Conservation (phyloP, 768 basidiomycete species). For the Tephrocybe sp. region DNA sequence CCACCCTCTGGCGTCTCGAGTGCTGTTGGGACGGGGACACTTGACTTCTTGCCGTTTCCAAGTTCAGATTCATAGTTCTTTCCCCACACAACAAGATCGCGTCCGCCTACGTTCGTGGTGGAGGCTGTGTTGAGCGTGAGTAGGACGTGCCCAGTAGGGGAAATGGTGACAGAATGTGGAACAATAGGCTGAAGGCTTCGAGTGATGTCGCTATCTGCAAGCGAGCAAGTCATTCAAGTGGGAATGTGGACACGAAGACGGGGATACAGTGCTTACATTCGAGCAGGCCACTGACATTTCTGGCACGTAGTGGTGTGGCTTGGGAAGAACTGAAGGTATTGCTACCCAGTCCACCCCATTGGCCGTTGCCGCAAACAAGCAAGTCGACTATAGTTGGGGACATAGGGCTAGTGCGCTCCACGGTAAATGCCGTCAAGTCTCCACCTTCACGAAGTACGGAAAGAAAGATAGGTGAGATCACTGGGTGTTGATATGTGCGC, state of each 20-base stretch:
- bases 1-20: slow-evolving; percentile 53
- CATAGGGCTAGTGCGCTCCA: slow-evolving; percentile 44
- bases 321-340: slow-evolving; percentile 69
- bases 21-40: slow-evolving; percentile 51
- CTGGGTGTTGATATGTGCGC: neutral
- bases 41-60: slow-evolving; percentile 70
- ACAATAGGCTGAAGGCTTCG: slow-evolving; percentile 62
- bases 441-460: too few relatives aligned
- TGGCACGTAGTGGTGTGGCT: slow-evolving; percentile 68
- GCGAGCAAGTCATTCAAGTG: slow-evolving; percentile 4
- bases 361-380: slow-evolving; percentile 81
- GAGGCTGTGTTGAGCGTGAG: slow-evolving; percentile 66
- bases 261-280: slow-evolving; percentile 62
- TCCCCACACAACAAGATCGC: slow-evolving; percentile 75
- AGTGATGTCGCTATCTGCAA: slow-evolving; percentile 63
- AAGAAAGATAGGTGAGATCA: neutral
- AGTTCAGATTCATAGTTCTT: slow-evolving; percentile 73
- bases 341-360: slow-evolving; percentile 78
- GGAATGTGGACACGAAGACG: neutral
- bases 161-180: slow-evolving; percentile 64
- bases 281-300: slow-evolving; percentile 77
- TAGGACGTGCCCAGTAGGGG: slow-evolving; percentile 75
- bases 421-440: slow-evolving; percentile 75
- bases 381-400: slow-evolving; percentile 39
- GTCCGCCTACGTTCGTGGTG: slow-evolving; percentile 50